These are phyloP conservation scores for Malassezia cuniculi DNA, from an alignment of 1,284 basidiomycete genomes.

Conservation along the genomic window DNA sequence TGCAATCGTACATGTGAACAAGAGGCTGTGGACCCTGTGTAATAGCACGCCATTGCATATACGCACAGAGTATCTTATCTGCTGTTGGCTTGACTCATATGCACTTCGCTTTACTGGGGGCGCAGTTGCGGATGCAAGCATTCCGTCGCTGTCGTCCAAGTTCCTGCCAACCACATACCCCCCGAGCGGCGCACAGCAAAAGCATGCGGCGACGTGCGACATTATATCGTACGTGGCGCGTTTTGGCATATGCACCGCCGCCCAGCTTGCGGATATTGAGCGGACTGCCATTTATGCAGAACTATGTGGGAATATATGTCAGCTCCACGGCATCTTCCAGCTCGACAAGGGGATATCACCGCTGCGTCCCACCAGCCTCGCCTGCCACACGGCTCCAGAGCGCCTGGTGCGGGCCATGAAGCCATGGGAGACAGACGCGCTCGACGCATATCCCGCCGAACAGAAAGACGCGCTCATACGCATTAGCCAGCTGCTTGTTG, in stretches of 20 bases:
- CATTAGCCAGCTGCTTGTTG: no score
- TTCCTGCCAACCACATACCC: constrained; percentile 8
- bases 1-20: background rate
- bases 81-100: constrained; percentile 14
- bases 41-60: background rate
- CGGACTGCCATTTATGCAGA: background rate
- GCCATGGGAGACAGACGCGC: background rate
- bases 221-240: constrained; percentile 10
- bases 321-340: constrained; percentile 11
- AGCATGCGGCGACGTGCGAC: constrained; percentile 9
- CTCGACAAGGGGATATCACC: background rate
- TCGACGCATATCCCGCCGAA: no score
- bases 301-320: constrained; percentile 9
- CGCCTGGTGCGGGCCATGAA: constrained; percentile 1
- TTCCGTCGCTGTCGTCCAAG: background rate
- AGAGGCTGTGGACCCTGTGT: background rate
- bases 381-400: constrained; percentile 9
- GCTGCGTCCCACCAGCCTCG: background rate
- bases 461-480: background rate
- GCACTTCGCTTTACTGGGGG: constrained; percentile 4
- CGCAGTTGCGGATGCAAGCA: background rate
- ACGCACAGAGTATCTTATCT: constrained; percentile 4
- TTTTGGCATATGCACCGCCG: constrained; percentile 10
- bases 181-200: background rate
- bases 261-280: background rate